A percentile compares a stretch with the other conserved stretches of the same genome.
Conservation (phyloP, 257 asterid genomes). For the Linderniella brevidens region DNA sequence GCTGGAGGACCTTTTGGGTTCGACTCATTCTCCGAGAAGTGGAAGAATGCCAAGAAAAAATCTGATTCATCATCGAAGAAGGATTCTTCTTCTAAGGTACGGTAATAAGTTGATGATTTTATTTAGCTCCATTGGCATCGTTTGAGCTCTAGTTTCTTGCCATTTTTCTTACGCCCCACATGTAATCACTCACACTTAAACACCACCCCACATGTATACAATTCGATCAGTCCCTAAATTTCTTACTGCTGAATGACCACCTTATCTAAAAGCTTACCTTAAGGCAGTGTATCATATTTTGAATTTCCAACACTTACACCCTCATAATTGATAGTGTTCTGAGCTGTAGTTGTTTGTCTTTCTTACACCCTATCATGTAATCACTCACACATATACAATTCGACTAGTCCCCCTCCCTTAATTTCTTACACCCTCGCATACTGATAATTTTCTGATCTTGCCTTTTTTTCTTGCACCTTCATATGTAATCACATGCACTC, state of each 20-base stretch:
- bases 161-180: background rate
- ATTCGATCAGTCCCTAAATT: too few species aligned
- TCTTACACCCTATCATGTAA: too few species aligned
- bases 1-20: slow-evolving; percentile 78
- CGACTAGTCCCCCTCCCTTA: too few species aligned
- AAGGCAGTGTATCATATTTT: background rate
- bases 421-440: too few species aligned
- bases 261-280: background rate
- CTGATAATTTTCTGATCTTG: too few species aligned
- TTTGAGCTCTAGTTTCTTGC: slow-evolving; percentile 5
- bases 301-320: background rate
- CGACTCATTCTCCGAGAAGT: slow-evolving; percentile 52
- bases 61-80: slow-evolving; percentile 34
- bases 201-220: too few species aligned
- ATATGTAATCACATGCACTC: too few species aligned
- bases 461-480: too few species aligned
- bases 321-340: background rate
- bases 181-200: too few species aligned
- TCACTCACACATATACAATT: too few species aligned
- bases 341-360: background rate
- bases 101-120: too few species aligned
- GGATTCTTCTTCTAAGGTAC: slow-evolving; percentile 53
- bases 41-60: slow-evolving; percentile 41
- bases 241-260: background rate
- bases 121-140: slow-evolving; percentile 6